A percentile compares a stretch with the other conserved stretches of the same genome.
Evolutionary conservation across 2,329 filamentous ascomycete species (phyloP).

Genomic region (Arthroderma sp.): DNA sequence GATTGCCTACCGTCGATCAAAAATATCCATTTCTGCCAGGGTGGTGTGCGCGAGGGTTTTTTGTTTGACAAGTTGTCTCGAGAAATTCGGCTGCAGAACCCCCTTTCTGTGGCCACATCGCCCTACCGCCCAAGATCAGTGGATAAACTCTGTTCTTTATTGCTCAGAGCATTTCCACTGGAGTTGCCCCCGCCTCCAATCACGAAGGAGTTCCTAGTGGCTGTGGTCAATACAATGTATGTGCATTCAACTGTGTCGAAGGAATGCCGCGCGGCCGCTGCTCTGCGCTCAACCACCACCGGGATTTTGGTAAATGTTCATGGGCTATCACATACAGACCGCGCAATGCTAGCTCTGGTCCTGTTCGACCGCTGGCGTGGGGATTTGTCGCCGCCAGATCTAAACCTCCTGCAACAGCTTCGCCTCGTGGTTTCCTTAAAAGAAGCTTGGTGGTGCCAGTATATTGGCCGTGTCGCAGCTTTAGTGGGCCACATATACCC

Average conservation of each 20-base stretch:
- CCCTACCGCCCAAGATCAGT: constrained; percentile 39
- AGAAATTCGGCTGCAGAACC: constrained; percentile 49
- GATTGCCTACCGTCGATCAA: constrained; percentile 56
- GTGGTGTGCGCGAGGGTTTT: constrained; percentile 74
- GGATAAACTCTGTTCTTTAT: constrained; percentile 33
- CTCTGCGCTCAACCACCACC: constrained; percentile 58
- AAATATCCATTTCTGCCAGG: constrained; percentile 69
- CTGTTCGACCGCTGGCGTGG: constrained; percentile 64
- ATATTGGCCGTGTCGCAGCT: constrained; percentile 47
- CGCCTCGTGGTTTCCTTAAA: constrained; percentile 40
- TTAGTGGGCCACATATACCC: constrained; percentile 50
- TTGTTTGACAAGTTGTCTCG: constrained; percentile 57
- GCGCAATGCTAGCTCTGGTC: constrained; percentile 57
- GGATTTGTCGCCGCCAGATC: constrained; percentile 45
- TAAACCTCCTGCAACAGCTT: constrained; percentile 41
- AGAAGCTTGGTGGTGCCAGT: constrained; percentile 52
- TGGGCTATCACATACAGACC: constrained; percentile 58
- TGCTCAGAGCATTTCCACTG: constrained; percentile 22
- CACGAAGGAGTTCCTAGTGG: constrained; percentile 36
- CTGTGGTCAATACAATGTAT: constrained; percentile 48
- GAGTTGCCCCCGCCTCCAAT: constrained; percentile 38
- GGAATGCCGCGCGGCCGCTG: constrained; percentile 48
- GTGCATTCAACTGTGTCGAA: constrained; percentile 39
- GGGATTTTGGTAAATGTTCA: constrained; percentile 55
- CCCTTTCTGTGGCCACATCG: constrained; percentile 49